A percentile compares a stretch with the other conserved stretches of the same genome.
Evolutionary conservation across 345 rosid species (phyloP).

Genomic region (Salix brachista): DNA sequence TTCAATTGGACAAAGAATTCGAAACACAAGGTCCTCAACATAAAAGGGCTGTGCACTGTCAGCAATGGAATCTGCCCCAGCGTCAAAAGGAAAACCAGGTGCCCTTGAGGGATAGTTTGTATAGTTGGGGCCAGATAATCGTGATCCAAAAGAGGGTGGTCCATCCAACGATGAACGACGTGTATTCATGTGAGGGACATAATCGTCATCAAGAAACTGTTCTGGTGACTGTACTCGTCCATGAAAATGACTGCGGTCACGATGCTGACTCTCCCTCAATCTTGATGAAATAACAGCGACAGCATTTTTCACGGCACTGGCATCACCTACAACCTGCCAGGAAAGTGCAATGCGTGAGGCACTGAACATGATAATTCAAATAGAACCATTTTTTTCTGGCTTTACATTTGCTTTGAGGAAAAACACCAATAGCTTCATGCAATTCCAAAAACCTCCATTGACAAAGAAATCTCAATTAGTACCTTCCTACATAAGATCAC

Average conservation of each 20-base stretch:
- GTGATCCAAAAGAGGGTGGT: constrained; percentile 44
- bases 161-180: constrained; percentile 61
- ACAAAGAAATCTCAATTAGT: neutral
- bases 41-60: constrained; percentile 54
- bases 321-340: constrained; percentile 80
- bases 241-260: constrained; percentile 77
- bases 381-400: neutral
- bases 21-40: constrained; percentile 79
- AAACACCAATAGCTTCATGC: neutral
- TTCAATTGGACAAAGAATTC: constrained; percentile 84
- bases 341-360: constrained; percentile 9
- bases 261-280: constrained; percentile 95
- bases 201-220: constrained; percentile 68
- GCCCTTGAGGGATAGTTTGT: constrained; percentile 56
- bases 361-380: neutral
- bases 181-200: constrained; percentile 46
- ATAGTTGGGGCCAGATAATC: constrained; percentile 42
- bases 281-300: constrained; percentile 69
- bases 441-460: neutral
- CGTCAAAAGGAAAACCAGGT: constrained; percentile 46
- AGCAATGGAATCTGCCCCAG: constrained; percentile 42
- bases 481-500: neutral
- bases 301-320: constrained; percentile 75
- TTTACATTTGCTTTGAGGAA: neutral
- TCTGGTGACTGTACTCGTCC: constrained; percentile 80